Base-by-base conservation (phyloP, 2,329 filamentous ascomycete species). In the Myrmaecium sp. region DNA sequence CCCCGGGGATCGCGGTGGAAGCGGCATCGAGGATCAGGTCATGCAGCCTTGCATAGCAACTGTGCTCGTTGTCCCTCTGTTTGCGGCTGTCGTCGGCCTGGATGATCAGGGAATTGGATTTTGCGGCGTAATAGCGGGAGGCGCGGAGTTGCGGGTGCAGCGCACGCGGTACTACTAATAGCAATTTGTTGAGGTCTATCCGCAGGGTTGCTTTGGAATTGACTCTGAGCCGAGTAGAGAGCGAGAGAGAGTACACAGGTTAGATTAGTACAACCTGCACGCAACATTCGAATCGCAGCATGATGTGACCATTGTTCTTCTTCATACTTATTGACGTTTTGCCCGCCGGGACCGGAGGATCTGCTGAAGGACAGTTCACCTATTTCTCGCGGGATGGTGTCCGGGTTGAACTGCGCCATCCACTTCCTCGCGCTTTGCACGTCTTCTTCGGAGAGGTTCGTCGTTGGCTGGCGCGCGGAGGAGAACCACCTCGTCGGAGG, bases 291-390 rank as follows among this genome's bases (percentile, higher is more conserved):
- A 29, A 31, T 13, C 18, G 21, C 12, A 19, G 25, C 27, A 9
- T 5, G 19, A 24, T 25, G 23, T 28, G 18, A 35, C 13, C 22
- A 14, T 27, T 14, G 17, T 13, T 17, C 20, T n/a, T 16, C 12
- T 18, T n/a, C n/a, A 36, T 49, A 74, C 70, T 75, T 75, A 51
- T 75, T 75, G 30, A 75, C 70, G 52, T 75, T 74, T 46, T 75
- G 70, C 7, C 70, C 70, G 26, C 70, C 70, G 11, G 70, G 70
- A 3, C 70, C 70, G 27, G 68, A 70, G 3, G 69, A 72, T 31
- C 69, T 58, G 42, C 66, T 72, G 45, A 71, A 75, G 25, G 59
- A 66, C 36, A 74, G 43, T 33, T 70, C 60, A 39, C 66, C 61
- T 30, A 74, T 56, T 35, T 54, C 54, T 30, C 56, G 58, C 14